Conservation (phyloP, 805 yeast species). For the Hanseniaspora singularis region DNA sequence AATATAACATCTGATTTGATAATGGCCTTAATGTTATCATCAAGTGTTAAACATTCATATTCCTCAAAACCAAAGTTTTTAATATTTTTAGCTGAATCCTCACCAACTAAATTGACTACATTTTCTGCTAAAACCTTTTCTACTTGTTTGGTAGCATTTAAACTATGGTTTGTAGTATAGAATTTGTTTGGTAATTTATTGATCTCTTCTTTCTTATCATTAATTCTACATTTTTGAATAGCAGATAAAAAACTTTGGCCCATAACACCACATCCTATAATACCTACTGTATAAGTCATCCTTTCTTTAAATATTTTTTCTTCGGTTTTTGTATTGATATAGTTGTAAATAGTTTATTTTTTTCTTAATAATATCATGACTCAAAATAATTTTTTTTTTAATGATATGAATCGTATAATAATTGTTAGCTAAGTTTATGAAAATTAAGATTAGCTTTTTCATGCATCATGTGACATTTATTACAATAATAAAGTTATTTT, state of each 20-base stretch:
- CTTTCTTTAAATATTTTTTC: background rate
- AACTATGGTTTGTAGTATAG: conserved; percentile 54
- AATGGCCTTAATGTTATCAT: conserved; percentile 46
- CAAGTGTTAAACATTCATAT: conserved; percentile 2
- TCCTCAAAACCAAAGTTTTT: conserved; percentile 28
- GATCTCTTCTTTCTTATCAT: conserved; percentile 18
- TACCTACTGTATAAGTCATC: conserved; percentile 34
- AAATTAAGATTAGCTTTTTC: too few species aligned
- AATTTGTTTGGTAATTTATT: conserved; percentile 52
- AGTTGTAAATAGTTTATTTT: conserved; percentile 2
- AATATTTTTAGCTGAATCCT: conserved; percentile 27
- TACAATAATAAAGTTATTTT: too few species aligned
- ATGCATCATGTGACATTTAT: too few species aligned
- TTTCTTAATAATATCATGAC: background rate
- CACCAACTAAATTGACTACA: conserved; percentile 37
- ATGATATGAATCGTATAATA: too few species aligned
- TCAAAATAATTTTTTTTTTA: too few species aligned
- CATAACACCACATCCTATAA: conserved; percentile 91
- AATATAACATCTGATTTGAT: conserved; percentile 55
- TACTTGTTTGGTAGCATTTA: conserved; percentile 37
- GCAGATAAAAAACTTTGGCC: conserved; percentile 88
- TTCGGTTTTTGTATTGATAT: background rate
- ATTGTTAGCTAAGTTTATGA: too few species aligned
- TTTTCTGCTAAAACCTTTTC: conserved; percentile 39
- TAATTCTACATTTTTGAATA: conserved; percentile 36